Percentiles rank a stretch among this genome's conserved stretches.
Evolutionary conservation across 805 yeast genomes (phyloP).

Genomic region (Yarrowia osloensis): DNA sequence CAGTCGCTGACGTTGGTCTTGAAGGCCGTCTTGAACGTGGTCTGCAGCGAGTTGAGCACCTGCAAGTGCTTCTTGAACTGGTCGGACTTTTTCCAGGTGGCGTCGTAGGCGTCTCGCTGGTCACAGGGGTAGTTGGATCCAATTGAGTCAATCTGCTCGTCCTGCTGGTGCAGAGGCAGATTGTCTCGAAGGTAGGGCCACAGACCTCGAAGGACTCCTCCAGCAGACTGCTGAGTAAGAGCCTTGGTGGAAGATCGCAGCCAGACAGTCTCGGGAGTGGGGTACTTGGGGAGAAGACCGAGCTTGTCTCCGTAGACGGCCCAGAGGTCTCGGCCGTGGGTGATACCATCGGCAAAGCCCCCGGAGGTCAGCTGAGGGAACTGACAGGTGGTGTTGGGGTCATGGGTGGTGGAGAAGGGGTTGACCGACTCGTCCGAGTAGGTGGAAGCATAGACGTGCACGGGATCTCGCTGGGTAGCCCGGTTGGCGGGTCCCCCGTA

Average conservation of each 20-base stretch:
- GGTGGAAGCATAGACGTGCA: constrained; percentile 35
- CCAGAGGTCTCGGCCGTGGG: constrained; percentile 47
- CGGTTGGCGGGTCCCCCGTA: constrained; percentile 33
- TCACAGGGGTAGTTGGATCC: constrained; percentile 45
- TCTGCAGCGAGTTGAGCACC: constrained; percentile 40
- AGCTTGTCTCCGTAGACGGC: constrained; percentile 45
- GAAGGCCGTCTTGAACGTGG: constrained; percentile 41
- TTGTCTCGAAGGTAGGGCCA: constrained; percentile 42
- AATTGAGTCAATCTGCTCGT: constrained; percentile 43
- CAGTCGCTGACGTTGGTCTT: constrained; percentile 37
- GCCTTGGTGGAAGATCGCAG: constrained; percentile 47
- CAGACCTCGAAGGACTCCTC: constrained; percentile 45
- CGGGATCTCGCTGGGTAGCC: constrained; percentile 33
- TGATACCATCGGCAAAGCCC: constrained; percentile 46
- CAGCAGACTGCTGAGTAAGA: constrained; percentile 48
- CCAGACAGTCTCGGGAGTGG: constrained; percentile 40
- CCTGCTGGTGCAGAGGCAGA: constrained; percentile 43
- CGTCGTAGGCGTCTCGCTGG: constrained; percentile 21
- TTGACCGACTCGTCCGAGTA: constrained; percentile 39
- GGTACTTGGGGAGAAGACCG: constrained; percentile 44
- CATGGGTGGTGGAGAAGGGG: constrained; percentile 37
- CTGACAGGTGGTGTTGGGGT: constrained; percentile 44
- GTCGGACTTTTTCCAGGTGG: neutral
- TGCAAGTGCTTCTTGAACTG: constrained; percentile 39
- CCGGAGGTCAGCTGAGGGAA: constrained; percentile 47